Conservation (phyloP, 2,329 filamentous ascomycete genomes). For the Westerdykella ornata region DNA sequence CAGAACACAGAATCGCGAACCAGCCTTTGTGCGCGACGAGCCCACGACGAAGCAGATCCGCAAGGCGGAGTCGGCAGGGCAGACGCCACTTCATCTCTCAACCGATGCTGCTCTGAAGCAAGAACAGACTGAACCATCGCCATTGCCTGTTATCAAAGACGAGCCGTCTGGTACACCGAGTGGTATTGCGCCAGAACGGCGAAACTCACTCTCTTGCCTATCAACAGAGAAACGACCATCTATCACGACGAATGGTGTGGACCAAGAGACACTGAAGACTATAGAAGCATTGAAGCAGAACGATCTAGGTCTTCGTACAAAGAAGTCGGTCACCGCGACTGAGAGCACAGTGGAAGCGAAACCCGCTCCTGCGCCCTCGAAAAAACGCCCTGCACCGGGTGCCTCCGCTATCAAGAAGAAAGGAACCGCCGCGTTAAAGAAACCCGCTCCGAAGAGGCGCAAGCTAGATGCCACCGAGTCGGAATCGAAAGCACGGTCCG, state of each 20-base stretch:
- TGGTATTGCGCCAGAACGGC: conserved; percentile 28
- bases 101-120: not conserved
- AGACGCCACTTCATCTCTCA: not conserved
- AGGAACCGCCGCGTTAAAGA: conserved; percentile 42
- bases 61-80: conserved; percentile 15
- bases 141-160: conserved; percentile 36
- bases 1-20: conserved; percentile 25
- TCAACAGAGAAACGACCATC: conserved; percentile 6
- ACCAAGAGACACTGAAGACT: conserved; percentile 39
- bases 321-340: conserved; percentile 29
- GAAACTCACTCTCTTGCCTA: not conserved
- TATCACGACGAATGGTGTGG: conserved; percentile 19
- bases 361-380: conserved; percentile 30
- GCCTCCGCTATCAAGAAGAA: conserved; percentile 40
- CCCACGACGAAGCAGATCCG: conserved; percentile 23
- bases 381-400: conserved; percentile 42
- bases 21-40: conserved; percentile 27
- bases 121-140: conserved; percentile 17
- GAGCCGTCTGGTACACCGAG: conserved; percentile 37
- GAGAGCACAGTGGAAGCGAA: conserved; percentile 35
- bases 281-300: conserved; percentile 41
- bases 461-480: conserved; percentile 34
- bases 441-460: conserved; percentile 42
- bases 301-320: conserved; percentile 39
- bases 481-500: conserved; percentile 27